Conservation (phyloP, 2,329 filamentous ascomycete genomes). For the Laburnicola sp. region DNA sequence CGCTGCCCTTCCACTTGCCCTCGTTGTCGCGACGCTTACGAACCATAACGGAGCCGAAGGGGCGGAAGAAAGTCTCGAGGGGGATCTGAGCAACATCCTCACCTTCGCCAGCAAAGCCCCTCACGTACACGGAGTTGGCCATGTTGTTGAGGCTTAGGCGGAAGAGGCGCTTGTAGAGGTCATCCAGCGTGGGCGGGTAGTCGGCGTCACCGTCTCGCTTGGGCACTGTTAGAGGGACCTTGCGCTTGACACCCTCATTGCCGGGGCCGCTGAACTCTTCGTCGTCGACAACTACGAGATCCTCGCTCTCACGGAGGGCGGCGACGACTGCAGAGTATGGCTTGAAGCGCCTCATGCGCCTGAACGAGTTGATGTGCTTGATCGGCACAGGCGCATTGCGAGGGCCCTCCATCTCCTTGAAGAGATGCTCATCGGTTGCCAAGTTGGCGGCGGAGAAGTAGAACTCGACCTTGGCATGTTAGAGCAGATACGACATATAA, state of each 20-base stretch:
- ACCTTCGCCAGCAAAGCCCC: constrained; percentile 88
- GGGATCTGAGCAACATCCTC: constrained; percentile 85
- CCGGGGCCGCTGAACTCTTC: constrained; percentile 58
- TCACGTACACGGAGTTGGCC: constrained; percentile 81
- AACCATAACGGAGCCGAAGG: constrained; percentile 76
- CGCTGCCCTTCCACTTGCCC: constrained; percentile 88
- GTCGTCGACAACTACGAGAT: constrained; percentile 74
- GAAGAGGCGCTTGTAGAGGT: constrained; percentile 55
- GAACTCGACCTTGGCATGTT: constrained; percentile 75
- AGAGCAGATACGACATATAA: constrained; percentile 10
- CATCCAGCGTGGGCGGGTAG: constrained; percentile 29
- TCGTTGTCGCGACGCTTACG: constrained; percentile 76
- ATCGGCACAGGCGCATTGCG: constrained; percentile 82
- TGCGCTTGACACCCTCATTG: constrained; percentile 64
- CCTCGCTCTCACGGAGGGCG: constrained; percentile 75
- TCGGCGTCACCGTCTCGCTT: constrained; percentile 35
- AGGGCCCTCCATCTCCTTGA: constrained; percentile 73
- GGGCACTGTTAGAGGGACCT: constrained; percentile 60
- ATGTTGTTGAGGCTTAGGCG: constrained; percentile 66
- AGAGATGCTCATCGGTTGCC: constrained; percentile 83
- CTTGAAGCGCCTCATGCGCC: constrained; percentile 94
- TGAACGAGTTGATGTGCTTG: constrained; percentile 79
- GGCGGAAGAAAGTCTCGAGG: constrained; percentile 86
- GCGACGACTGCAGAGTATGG: constrained; percentile 81
- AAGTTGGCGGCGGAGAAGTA: constrained; percentile 95